Base-by-base conservation (phyloP, 2,329 filamentous ascomycete genomes). In the Apiospora aurea region DNA sequence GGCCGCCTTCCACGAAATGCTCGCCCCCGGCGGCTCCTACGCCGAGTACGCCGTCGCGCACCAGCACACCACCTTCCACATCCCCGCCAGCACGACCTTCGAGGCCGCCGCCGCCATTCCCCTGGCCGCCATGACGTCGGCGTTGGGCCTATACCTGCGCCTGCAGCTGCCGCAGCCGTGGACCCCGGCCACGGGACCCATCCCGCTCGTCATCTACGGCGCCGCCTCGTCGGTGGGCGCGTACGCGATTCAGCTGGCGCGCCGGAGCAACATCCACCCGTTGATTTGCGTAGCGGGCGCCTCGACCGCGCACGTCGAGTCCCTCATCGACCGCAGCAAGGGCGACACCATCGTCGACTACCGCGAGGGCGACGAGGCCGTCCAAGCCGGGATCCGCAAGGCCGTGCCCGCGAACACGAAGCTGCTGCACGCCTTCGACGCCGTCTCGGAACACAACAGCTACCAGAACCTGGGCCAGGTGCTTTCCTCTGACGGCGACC, bases 271-370 rank as follows among this genome's bases (percentile, higher is more conserved):
- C 77, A 88, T 92, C 73, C 88, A 91, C 78, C 90, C 90, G 0
- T 80, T 92, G 61, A 89, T 92, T 74, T 86, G 85, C 72, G 83
- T 92, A 10, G 89, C 90, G 0, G 90, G 90, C 8, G 81, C 83
- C 2, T 87, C 87, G 7, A 79, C 79, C 11, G 76, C 83, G 2
- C 87, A 87, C 74, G 88, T 91, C 4, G 82, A 87, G 77, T 79
- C 76, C 0, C 80, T 90, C 44, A 84, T 91, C 71, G 86, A 90
- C 76, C 78, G 78, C 13, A 79, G 78, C 69, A 88, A 87, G 76
- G 89, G 89, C 51, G 90, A 92, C 76, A 80, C 82, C 0, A 81
- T 92, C 29, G 78, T 92, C 72, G 90, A 92, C 81, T 91, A 92
- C 79, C 87, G 90, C 38, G 77, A 82, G 0, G 90, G 89, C 13